Evolutionary conservation across 2,329 filamentous ascomycete genomes (phyloP), one percentile per base, ranked within the genome.

Genomic region (Ophiostoma quercus): DNA sequence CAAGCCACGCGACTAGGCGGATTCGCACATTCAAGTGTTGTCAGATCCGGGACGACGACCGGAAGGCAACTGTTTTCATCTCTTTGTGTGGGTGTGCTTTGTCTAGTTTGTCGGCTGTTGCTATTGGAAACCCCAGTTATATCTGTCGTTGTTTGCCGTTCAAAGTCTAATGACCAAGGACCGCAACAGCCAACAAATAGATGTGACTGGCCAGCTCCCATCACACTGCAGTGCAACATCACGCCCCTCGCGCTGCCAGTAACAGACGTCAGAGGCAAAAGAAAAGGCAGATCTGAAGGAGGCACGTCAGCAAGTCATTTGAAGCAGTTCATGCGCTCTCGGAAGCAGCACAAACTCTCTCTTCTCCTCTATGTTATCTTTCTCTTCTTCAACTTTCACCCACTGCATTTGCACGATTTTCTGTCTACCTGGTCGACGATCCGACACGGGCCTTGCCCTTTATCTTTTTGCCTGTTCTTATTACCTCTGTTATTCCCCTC

Each of bases 371-470:
- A 8, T 9, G 60, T 32, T 37, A 4, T 63, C 16, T 14, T 22
- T n/a, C 32, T 12, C 32, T 39, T 39, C 62, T 39, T 65, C 34
- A 25, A 39, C 62, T 63, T 65, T 3, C 3, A 25, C 11, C 25
- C 25, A 3, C 32, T 32, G 25, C 57, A 22, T 3, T 60, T 66
- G 11, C 34, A 12, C 41, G 3, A 60, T 16, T 5, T 29, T 66
- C 51, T 32, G 2, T 43, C 66, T 34, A 63, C 65, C 57, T 66
- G n/a, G 68, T 11, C 22, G 70, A 32, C 54, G 68, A 71, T 71
- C 68, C 9, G 63, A 71, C 70, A 57, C 65, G 60, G 60, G 22
- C 60, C 57, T 62, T 37, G 22, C 22, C 16, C 67, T n/a, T 66
- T 29, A 9, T 67, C 11, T 22, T 29, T 12, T n/a, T 65, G 22